phyloP scores from a whole-genome alignment of 1,284 basidiomycete species.

The Caloboletus firmus region DNA sequence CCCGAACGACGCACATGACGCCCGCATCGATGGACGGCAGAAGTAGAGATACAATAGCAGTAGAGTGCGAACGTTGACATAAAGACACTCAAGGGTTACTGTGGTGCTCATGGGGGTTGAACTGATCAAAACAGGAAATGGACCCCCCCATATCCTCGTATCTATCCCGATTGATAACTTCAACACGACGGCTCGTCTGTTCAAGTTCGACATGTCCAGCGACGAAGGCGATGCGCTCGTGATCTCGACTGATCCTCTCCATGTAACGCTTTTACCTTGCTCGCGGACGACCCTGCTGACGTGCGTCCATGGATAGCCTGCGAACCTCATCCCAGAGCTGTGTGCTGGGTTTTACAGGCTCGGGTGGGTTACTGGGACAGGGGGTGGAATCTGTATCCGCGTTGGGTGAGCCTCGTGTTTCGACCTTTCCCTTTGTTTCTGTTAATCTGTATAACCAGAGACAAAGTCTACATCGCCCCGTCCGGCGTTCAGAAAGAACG shows the following conservation, averaged over 20 bases:
- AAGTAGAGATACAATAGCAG: too few species aligned
- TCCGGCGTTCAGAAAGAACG: constrained; percentile 89
- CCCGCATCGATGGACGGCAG: too few species aligned
- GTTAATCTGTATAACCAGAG: constrained; percentile 39
- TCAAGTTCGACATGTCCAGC: constrained; percentile 16
- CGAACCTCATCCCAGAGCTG: constrained; percentile 78
- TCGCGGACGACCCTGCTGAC: neutral
- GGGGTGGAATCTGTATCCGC: constrained; percentile 70
- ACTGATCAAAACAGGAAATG: neutral
- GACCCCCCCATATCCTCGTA: neutral
- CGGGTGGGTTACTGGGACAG: constrained; percentile 65
- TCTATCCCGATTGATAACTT: neutral
- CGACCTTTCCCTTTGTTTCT: too few species aligned
- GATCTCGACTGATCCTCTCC: constrained; percentile 44
- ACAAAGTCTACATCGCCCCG: constrained; percentile 82
- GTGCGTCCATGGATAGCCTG: constrained; percentile 50
- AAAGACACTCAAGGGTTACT: too few species aligned
- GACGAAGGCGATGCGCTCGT: constrained; percentile 26
- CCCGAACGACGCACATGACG: too few species aligned
- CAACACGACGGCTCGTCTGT: neutral
- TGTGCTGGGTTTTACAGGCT: constrained; percentile 64
- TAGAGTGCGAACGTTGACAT: too few species aligned
- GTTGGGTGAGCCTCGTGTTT: constrained; percentile 49
- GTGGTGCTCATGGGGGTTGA: neutral
- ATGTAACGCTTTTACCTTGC: constrained; percentile 35